These are phyloP conservation scores for Magnusiomyces suaveolens DNA, from an alignment of 1,139 yeast species.

Conservation along the genomic window DNA sequence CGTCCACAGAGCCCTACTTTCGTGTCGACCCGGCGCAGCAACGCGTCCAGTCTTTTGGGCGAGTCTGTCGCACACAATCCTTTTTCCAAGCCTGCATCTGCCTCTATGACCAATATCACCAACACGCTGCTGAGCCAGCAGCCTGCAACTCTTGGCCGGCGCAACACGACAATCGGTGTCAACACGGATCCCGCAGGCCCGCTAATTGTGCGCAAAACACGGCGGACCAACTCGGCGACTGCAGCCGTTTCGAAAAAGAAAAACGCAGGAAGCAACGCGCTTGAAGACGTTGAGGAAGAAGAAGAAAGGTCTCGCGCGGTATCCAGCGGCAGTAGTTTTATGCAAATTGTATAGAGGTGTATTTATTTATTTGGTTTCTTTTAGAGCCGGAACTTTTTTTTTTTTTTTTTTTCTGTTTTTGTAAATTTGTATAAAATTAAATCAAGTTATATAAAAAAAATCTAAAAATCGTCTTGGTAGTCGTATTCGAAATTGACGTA, in stretches of 20 bases:
- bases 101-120: neutral
- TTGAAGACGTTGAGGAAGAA: neutral
- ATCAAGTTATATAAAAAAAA: no score
- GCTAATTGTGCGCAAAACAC: neutral
- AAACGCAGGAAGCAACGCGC: no score
- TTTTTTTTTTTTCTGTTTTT: no score
- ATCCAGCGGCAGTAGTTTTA: constrained; percentile 1
- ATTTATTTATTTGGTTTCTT: no score
- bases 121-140: neutral
- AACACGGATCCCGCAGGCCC: neutral
- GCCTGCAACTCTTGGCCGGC: neutral
- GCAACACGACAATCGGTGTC: neutral
- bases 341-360: neutral
- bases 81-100: no score
- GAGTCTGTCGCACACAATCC: no score
- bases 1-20: neutral
- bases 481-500: neutral
- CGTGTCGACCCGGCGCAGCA: neutral
- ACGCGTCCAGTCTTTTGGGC: neutral
- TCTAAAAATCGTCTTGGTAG: neutral
- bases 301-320: neutral
- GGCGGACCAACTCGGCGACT: neutral
- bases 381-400: no score
- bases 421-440: no score
- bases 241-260: neutral